Base-by-base conservation (phyloP, 495 filamentous ascomycete species). In the Trichoderma reesei region DNA sequence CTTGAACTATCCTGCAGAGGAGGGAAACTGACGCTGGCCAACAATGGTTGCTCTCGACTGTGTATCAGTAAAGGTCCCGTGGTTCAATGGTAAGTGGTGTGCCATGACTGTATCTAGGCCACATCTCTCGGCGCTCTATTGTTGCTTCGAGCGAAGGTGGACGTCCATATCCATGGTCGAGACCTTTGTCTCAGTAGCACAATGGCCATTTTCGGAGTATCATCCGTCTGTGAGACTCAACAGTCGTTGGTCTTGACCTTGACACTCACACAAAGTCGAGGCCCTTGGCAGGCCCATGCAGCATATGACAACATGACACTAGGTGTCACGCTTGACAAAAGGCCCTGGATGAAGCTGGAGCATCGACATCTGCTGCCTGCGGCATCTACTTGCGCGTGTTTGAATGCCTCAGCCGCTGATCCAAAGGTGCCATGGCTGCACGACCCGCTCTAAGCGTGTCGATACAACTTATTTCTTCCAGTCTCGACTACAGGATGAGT, bases 231-330 rank as follows among this genome's bases (percentile, higher is more conserved):
- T n/a, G n/a, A 44, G 41, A 8, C 11, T 44, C 41, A 44, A 2
- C 41, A 44, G 3, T 16, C 9, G 6, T 1, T 6, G 9, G 9
- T 26, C 16, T n/a, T 26, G 5, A 51, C 4, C 46, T 51, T 18
- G n/a, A n/a, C n/a, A n/a, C 46, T 51, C 18, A 31, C 26, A 18
- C 46, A 26, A 51, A 26, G 46, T 10, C 46, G 11, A 51, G 46
- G 26, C 46, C 46, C 46, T 51, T 51, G 46, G 46, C 46, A 51
- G n/a, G n/a, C n/a, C n/a, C n/a, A n/a, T n/a, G n/a, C n/a, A 14
- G 16, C 2, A 48, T n/a, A 48, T 1, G 1, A 26, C 20, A 48
- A 4, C 44, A 48, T 18, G 5, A n/a, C 51, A 56, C 8, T 26
- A 31, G 31, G 7, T 4, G 5, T 34, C 51, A 31, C 9, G 1